Evolutionary conservation across 805 yeast species (phyloP), one percentile per base, ranked within the genome.

Genomic region (Myxozyma lipomycoides): DNA sequence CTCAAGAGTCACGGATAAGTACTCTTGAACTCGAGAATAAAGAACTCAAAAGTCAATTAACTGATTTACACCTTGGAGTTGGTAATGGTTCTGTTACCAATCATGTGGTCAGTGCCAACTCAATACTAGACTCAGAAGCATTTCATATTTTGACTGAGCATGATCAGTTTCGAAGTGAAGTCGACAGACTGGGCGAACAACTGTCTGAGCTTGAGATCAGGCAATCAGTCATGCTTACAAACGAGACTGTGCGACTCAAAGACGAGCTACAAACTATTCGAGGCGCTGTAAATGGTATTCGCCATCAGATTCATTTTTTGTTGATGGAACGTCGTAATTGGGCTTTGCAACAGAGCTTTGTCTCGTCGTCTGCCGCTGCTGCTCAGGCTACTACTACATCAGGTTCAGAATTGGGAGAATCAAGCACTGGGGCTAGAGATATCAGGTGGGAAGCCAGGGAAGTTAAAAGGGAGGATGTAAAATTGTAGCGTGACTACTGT

Each of bases 221-320:
- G 48, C 65, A 67, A 38, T 49, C 61, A 41, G 60, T 67, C 51
- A 51, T 64, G 56, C 60, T 67, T 21, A 64, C 62, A 57, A 64
- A 67, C 21, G 73, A 70, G 45, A 65, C 61, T 43, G 53, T 62
- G 28, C 63, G 68, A 15, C 56, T 61, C 19, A 55, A 60, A 26
- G 70, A 67, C 30, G 73, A 70, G 28, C 40, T 70, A 22, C 60
- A 63, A 19, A 59, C 61, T 37, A 49, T 69, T 34, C 60, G 65
- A 18, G 48, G 61, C 15, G 66, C 64, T 2, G 48, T 69, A 43
- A 66, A 64, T 32, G 62, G 67, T 10, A 49, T 70, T n/a, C 62
- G 70, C 2, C 68, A 70, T 30, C 73, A 70, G 52, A 38, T 70
- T 43, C 67, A 66, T 47, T 60, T 65, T 43, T 44, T 70, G 23